Base-by-base conservation (phyloP, 371 early-diverging fungal species). In the Synchytrium microbalum region DNA sequence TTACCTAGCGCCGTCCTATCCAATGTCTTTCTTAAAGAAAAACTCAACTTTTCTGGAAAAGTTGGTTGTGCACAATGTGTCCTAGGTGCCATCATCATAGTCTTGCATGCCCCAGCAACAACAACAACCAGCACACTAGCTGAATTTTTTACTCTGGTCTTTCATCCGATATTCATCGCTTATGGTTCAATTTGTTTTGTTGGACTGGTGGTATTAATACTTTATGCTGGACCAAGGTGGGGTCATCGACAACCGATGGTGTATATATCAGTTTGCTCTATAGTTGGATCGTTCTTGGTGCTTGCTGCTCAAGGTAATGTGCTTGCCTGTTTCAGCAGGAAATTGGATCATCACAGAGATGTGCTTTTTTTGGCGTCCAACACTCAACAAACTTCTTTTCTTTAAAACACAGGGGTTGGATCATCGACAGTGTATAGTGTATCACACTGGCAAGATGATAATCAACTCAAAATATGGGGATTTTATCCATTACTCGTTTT, bases 191-290 rank as follows among this genome's bases (percentile, higher is more conserved):
- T n/a, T n/a, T n/a, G n/a, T n/a, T n/a, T n/a, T n/a, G n/a, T n/a
- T n/a, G n/a, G n/a, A n/a, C n/a, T n/a, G n/a, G n/a, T n/a, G n/a
- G n/a, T n/a, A n/a, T n/a, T 94, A 82, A 91, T 96, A 29, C 86
- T 78, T 62, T 77, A 80, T 38, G 79, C 88, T 0, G 89, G 65
- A 3, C 79, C 75, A 29, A 64, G 62, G 8, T 71, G 71, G 54
- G 72, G 69, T 25, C 30, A 69, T 59, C 75, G 72, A 28, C 81
- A 81, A 28, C 90, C 90, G 0, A 65, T 93, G 14, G 87, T 92
- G 19, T 92, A 93, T 66, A 78, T 94, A 51, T 80, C 90, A n/a
- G 91, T 93, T 67, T 89, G 91, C 68, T 91, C 93, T 1, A 72
- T 93, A 32, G 87, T 89, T 16, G 95, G 94, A 1, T 90, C 92